Evolutionary conservation across 495 filamentous ascomycete species (phyloP).

Genomic region (Chaetomium tenue): DNA sequence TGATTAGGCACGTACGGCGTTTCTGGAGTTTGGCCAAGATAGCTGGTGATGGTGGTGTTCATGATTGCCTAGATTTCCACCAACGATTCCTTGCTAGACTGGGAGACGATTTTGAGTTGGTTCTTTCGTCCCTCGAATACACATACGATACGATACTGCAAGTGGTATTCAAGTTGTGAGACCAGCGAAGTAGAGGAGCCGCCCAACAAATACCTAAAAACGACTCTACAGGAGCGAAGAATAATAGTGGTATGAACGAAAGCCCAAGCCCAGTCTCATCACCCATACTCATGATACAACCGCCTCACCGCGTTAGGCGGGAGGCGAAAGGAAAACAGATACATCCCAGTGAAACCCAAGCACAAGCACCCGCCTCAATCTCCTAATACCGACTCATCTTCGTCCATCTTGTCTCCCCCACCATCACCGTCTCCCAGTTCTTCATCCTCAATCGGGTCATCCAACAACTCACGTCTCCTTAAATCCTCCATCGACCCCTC

Average conservation of each 20-base stretch:
- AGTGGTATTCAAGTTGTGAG: background rate
- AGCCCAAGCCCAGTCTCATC: background rate
- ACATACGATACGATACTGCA: background rate
- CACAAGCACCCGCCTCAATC: conserved; percentile 45
- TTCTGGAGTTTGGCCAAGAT: background rate
- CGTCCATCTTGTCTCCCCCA: conserved; percentile 43
- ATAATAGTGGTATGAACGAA: conserved; percentile 5
- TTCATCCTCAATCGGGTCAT: conserved; percentile 46
- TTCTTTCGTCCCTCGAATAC: background rate
- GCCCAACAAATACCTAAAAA: background rate
- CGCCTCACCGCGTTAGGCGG: background rate
- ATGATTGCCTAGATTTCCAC: no score
- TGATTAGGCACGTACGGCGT: background rate
- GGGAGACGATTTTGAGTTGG: background rate
- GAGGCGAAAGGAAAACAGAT: background rate
- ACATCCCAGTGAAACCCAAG: conserved; percentile 6
- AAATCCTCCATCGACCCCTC: conserved; percentile 61
- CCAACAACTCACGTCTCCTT: conserved; percentile 57
- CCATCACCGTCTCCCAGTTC: conserved; percentile 42
- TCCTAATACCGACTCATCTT: conserved; percentile 68
- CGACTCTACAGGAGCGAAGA: background rate
- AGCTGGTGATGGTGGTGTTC: background rate
- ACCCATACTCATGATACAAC: conserved; percentile 2
- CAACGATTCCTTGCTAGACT: background rate
- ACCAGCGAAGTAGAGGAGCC: background rate